These are phyloP conservation scores for Uncinocarpus reesii DNA, from an alignment of 2,329 filamentous ascomycete genomes.

Conservation along the genomic window DNA sequence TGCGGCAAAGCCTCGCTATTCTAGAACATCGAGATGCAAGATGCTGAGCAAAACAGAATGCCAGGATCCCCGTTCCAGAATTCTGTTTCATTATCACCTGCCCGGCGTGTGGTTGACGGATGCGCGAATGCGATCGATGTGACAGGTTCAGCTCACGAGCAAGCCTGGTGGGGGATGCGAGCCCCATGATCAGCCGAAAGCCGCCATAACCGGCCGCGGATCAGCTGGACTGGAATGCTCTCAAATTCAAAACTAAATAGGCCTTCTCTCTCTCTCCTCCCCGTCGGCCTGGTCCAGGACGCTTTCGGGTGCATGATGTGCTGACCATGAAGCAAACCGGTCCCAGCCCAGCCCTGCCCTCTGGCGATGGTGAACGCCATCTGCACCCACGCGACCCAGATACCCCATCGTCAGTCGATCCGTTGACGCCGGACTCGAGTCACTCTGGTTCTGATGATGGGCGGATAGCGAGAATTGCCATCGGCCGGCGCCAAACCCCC, in stretches of 20 bases:
- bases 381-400: constrained; percentile 2
- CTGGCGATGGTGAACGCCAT: not conserved
- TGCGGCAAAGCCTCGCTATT: too few relatives aligned
- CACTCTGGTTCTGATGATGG: constrained; percentile 18
- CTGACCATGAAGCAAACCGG: constrained; percentile 7
- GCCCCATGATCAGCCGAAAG: constrained; percentile 5
- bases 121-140: not conserved
- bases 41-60: not conserved
- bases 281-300: not conserved
- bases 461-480: constrained; percentile 3
- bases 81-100: too few relatives aligned
- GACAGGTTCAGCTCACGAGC: not conserved
- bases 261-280: not conserved
- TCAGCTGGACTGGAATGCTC: constrained; percentile 9
- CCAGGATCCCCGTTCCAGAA: not conserved
- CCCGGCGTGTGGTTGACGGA: not conserved
- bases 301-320: not conserved
- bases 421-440: constrained; percentile 30
- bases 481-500: constrained; percentile 15
- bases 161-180: not conserved
- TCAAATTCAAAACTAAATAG: not conserved
- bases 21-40: too few relatives aligned
- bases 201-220: not conserved
- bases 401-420: constrained; percentile 16
- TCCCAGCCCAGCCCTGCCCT: not conserved